Conservation (phyloP, 78 protist species). For the Dictyostelium citrinum region DNA sequence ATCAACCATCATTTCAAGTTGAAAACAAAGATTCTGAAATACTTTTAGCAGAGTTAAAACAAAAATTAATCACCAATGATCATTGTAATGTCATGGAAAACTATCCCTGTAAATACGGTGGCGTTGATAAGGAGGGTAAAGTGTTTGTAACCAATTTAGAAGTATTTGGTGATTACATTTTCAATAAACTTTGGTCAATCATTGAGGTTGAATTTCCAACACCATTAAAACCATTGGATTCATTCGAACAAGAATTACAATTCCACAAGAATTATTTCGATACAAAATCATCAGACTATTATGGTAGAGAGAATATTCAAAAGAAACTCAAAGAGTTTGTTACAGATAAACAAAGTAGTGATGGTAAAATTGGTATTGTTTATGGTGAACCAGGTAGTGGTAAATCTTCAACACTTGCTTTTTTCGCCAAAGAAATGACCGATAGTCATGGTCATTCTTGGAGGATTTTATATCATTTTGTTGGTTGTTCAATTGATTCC, state of each 20-base stretch:
- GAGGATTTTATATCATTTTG: constrained; percentile 37
- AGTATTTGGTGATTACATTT: constrained; percentile 23
- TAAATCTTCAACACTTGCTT: constrained; percentile 30
- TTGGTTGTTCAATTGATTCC: constrained; percentile 54
- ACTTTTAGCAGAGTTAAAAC: not conserved
- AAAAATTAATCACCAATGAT: not conserved
- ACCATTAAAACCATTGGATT: constrained; percentile 9
- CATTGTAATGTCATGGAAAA: not conserved
- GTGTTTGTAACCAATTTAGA: not conserved
- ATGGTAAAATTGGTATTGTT: constrained; percentile 15
- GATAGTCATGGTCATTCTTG: not conserved
- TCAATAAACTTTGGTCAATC: constrained; percentile 28
- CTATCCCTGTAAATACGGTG: constrained; percentile 45
- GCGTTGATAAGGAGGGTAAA: constrained; percentile 2
- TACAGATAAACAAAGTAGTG: not conserved
- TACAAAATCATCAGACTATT: constrained; percentile 1
- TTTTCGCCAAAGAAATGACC: not conserved
- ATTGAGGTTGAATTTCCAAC: constrained; percentile 44
- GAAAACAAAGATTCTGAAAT: not conserved
- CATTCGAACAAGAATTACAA: not conserved
- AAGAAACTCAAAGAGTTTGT: constrained; percentile 12
- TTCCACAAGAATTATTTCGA: constrained; percentile 5
- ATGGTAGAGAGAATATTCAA: constrained; percentile 51
- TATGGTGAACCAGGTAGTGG: constrained; percentile 73
- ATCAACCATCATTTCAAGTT: constrained; percentile 1